Percentiles rank a stretch among this genome's conserved stretches.
Conservation (phyloP, 2,329 filamentous ascomycete species). For the Aspergillus aculeatus region DNA sequence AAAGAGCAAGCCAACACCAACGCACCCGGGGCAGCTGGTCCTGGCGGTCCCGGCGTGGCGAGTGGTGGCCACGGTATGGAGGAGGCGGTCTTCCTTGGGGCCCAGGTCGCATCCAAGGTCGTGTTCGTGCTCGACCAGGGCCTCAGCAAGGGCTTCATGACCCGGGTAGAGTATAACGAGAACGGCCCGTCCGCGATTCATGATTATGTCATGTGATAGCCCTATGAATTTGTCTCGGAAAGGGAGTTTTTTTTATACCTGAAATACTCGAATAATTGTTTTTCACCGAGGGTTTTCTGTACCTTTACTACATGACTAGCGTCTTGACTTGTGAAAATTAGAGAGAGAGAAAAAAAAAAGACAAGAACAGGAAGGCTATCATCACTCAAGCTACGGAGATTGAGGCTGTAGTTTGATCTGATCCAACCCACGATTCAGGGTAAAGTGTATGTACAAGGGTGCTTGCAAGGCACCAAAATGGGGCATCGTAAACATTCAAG, state of each 20-base stretch:
- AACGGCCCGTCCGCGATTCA: slow-evolving; percentile 64
- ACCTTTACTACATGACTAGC: background rate
- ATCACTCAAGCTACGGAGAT: too few species aligned
- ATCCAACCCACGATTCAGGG: too few species aligned
- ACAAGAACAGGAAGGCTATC: too few species aligned
- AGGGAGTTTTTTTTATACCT: background rate
- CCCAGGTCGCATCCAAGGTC: slow-evolving; percentile 79
- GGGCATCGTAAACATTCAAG: too few species aligned
- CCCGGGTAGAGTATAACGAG: slow-evolving; percentile 66
- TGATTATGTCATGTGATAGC: slow-evolving; percentile 47
- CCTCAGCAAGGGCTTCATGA: slow-evolving; percentile 67
- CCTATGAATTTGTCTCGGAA: slow-evolving; percentile 2
- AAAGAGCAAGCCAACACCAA: slow-evolving; percentile 61
- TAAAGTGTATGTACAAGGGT: too few species aligned
- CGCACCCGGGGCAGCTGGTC: slow-evolving; percentile 46
- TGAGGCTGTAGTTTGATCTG: too few species aligned
- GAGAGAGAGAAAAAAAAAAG: too few species aligned
- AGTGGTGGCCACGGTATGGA: slow-evolving; percentile 57
- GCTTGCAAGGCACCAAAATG: too few species aligned
- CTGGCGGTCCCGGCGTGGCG: slow-evolving; percentile 24
- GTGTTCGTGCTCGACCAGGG: slow-evolving; percentile 69
- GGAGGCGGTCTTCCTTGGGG: slow-evolving; percentile 81
- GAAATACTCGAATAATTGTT: background rate
- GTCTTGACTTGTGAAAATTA: background rate
- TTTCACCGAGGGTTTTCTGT: background rate